phyloP scores from a whole-genome alignment of 495 filamentous ascomycete genomes.

The Neurospora discreta region DNA sequence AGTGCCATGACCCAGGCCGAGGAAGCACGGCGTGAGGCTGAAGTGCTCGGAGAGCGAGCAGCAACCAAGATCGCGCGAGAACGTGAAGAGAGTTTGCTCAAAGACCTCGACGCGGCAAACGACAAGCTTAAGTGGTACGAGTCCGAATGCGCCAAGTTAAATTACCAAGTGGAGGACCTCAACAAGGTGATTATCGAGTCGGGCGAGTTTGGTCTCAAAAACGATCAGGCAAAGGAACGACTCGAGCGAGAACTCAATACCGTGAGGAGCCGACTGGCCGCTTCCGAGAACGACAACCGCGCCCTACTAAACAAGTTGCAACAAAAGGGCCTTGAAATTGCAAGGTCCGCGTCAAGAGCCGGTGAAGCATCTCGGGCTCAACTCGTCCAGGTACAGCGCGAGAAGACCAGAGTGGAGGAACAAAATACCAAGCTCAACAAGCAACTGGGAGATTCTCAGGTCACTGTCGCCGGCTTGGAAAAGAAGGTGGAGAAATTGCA shows the following conservation, averaged over 20 bases:
- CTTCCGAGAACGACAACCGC: constrained; percentile 96
- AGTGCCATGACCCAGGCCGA: constrained; percentile 75
- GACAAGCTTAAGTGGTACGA: constrained; percentile 63
- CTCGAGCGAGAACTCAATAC: constrained; percentile 88
- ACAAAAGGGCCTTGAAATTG: constrained; percentile 95
- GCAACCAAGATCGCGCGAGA: constrained; percentile 71
- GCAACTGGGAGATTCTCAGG: constrained; percentile 77
- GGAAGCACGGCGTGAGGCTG: constrained; percentile 71
- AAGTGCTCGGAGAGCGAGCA: constrained; percentile 67
- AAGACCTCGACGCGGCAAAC: constrained; percentile 65
- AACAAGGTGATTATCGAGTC: constrained; percentile 78
- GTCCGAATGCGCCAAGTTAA: constrained; percentile 60
- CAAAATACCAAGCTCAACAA: constrained; percentile 70
- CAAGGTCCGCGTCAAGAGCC: constrained; percentile 75
- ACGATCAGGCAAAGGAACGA: constrained; percentile 89
- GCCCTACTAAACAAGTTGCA: constrained; percentile 91
- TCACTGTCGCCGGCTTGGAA: constrained; percentile 75
- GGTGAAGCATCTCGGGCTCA: constrained; percentile 77
- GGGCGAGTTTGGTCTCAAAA: constrained; percentile 70
- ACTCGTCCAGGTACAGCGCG: constrained; percentile 63
- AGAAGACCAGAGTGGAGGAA: constrained; percentile 77
- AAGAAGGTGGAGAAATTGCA: constrained; percentile 95
- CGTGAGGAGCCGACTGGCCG: constrained; percentile 77
- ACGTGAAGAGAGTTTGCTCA: constrained; percentile 62
- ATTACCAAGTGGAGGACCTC: constrained; percentile 66